phyloP scores from a whole-genome alignment of 441 rosid species.

The Aquilaria agallochum region DNA sequence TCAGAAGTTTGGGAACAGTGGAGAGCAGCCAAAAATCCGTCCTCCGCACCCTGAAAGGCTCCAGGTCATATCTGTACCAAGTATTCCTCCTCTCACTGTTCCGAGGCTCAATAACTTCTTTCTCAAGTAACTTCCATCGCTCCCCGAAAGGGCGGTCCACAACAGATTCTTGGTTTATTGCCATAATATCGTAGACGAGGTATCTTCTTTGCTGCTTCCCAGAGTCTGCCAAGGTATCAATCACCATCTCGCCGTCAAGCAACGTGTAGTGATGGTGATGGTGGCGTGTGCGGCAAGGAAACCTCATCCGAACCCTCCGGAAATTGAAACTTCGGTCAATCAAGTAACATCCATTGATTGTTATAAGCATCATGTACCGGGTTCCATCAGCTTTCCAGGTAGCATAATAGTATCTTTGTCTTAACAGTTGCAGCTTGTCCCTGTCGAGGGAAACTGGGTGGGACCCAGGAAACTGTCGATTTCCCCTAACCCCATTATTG shows the following conservation, averaged over 20 bases:
- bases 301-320: slow-evolving; percentile 97
- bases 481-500: slow-evolving; percentile 68
- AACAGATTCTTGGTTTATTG: slow-evolving; percentile 65
- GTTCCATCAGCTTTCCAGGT: slow-evolving; percentile 99
- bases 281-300: slow-evolving; percentile 57
- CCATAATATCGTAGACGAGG: slow-evolving; percentile 96
- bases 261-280: slow-evolving; percentile 65
- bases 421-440: slow-evolving; percentile 85
- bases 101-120: slow-evolving; percentile 94
- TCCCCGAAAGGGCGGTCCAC: slow-evolving; percentile 96
- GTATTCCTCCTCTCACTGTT: slow-evolving; percentile 75
- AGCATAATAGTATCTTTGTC: slow-evolving; percentile 98
- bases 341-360: slow-evolving; percentile 85
- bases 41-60: slow-evolving; percentile 93
- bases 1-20: slow-evolving; percentile 76
- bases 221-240: slow-evolving; percentile 89
- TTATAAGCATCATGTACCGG: slow-evolving; percentile 96
- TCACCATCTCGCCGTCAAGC: slow-evolving; percentile 99
- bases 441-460: slow-evolving; percentile 99
- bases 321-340: slow-evolving; percentile 88
- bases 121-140: slow-evolving; percentile 97
- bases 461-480: slow-evolving; percentile 90
- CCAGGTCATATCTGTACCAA: slow-evolving; percentile 85
- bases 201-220: slow-evolving; percentile 96
- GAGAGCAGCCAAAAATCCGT: slow-evolving; percentile 99